A percentile compares a stretch with the other conserved stretches of the same genome.
Evolutionary conservation across 116 monocot genomes (phyloP).

Genomic region (Zostera marina): DNA sequence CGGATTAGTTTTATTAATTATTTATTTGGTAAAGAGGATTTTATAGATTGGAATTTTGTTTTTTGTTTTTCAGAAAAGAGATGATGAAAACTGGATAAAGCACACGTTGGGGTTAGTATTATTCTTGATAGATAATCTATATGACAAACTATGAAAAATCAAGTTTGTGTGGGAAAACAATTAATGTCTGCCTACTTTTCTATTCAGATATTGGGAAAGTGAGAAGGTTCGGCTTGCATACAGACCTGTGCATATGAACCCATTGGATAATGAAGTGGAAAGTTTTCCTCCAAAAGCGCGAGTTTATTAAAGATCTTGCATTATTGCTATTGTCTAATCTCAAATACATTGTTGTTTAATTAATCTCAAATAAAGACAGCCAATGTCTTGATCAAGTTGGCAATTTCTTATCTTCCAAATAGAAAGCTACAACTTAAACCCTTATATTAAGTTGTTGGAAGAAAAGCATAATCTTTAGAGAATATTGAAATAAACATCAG

Average conservation of each 20-base stretch:
- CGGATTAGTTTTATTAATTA: conserved; percentile 8
- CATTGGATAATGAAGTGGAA: conserved; percentile 76
- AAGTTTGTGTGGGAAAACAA: background rate
- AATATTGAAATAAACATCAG: no score
- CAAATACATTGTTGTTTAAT: background rate
- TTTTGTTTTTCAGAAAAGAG: conserved; percentile 74
- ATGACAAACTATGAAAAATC: background rate
- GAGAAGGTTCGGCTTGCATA: conserved; percentile 50
- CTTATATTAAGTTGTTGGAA: no score
- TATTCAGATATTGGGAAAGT: conserved; percentile 81
- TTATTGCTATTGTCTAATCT: no score
- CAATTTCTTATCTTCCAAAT: background rate
- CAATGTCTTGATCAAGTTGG: background rate
- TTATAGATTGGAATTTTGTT: background rate
- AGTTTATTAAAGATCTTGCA: conserved; percentile 38
- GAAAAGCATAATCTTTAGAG: no score
- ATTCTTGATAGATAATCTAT: background rate
- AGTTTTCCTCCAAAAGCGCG: conserved; percentile 91
- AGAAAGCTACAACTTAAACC: no score
- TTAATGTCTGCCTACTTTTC: background rate
- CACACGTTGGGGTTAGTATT: conserved; percentile 78
- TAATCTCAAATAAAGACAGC: background rate
- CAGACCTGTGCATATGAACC: conserved; percentile 69
- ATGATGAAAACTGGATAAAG: conserved; percentile 94
- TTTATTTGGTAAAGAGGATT: background rate